Evolutionary conservation across 371 early-diverging fungal genomes (phyloP), one percentile per base, ranked within the genome.

Genomic region (Encephalitozoon intestinalis): DNA sequence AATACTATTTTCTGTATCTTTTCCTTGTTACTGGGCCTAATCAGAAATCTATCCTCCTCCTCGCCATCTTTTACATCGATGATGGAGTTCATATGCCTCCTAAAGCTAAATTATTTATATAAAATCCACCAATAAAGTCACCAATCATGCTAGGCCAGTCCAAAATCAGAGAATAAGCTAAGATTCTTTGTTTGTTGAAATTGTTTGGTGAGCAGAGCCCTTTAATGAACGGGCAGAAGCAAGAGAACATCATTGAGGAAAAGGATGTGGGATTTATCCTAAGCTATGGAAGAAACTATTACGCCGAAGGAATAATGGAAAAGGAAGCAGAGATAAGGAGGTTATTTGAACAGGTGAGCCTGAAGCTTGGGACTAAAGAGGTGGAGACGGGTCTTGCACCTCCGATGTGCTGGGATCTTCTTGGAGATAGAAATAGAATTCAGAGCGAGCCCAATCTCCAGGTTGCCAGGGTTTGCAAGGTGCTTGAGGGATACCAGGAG

Each of bases 311-410:
- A 67, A 85, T 85, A 63, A 41, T 46, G 5, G 76, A 77, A n/a
- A 43, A 74, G 23, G 83, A 84, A 68, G 75, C 64, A 23, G 72
- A 81, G 68, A 79, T 84, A 31, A 78, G 72, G 28, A 70, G 43
- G 23, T 3, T 77, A 18, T 81, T 78, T 53, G 82, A 82, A 26
- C 39, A 77, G 23, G 78, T 85, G 15, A 77, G 71, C 53, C 12
- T 82, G 43, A 85, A 84, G 75, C 77, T 84, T 21, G 82, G 81
- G 8, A 94, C 96, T 53, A 94, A 94, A 87, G 99, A 99, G 87
- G 91, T 92, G 25, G 97, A 97, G 83, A 99, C 99, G 63, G 99
- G 99, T 67, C 88, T 99, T 50, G 96, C 98, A 1, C 95, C 96
- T 46, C 99, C 97, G 39, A 91, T 91, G 82, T 85, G 92, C 70